Conservation (phyloP, 2,329 filamentous ascomycete genomes). For the Fusarium sp. region DNA sequence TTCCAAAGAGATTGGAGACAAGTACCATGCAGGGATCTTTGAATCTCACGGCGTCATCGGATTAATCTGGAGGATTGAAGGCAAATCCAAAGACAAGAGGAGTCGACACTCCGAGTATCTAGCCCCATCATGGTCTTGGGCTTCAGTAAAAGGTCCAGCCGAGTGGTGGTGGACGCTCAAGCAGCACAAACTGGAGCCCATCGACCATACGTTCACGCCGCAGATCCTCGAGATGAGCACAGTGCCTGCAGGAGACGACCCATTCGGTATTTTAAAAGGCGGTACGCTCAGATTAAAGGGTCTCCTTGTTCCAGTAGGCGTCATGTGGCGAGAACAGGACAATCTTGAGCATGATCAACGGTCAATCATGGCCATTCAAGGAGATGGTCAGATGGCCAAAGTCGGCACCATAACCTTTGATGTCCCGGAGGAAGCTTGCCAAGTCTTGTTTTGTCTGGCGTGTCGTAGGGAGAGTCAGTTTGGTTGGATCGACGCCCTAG, state of each 20-base stretch:
- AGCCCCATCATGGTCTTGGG: conserved; percentile 14
- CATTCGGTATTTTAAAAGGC: background rate
- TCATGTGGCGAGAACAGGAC: background rate
- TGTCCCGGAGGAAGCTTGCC: background rate
- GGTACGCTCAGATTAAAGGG: background rate
- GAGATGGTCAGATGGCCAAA: background rate
- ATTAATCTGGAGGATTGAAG: conserved; percentile 1
- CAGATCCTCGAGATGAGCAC: background rate
- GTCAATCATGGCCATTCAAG: background rate
- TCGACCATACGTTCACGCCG: background rate
- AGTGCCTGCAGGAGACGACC: background rate
- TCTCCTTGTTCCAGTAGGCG: background rate
- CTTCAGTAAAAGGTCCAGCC: background rate
- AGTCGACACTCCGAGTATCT: background rate
- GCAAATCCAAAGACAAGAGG: background rate
- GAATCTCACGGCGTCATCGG: background rate
- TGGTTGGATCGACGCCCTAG: background rate
- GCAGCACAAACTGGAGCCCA: background rate
- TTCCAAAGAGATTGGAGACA: background rate
- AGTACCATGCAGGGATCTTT: conserved; percentile 9
- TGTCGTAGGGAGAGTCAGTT: background rate
- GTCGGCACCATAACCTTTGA: background rate
- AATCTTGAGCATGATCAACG: background rate
- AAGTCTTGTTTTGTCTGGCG: background rate
- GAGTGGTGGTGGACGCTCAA: background rate